Evolutionary conservation across 495 filamentous ascomycete species (phyloP).

Genomic region (Oidiodendron maius): DNA sequence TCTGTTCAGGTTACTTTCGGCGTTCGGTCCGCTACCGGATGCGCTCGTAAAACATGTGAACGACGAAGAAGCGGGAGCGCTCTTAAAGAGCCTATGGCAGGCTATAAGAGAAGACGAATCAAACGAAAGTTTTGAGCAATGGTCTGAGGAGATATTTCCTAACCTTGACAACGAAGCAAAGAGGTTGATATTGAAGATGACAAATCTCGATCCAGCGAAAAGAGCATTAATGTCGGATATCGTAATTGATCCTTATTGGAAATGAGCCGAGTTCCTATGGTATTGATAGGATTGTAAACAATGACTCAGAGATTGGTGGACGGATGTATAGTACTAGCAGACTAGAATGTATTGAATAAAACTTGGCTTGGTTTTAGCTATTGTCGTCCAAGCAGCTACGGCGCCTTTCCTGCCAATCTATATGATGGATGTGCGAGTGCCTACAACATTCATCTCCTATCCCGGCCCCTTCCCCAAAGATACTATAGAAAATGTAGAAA

Average conservation of each 20-base stretch:
- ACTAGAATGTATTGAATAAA: too few relatives aligned
- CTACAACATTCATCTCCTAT: too few relatives aligned
- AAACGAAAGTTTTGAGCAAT: constrained; percentile 21
- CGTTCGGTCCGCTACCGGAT: constrained; percentile 26
- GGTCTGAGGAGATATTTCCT: constrained; percentile 17
- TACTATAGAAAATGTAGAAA: too few relatives aligned
- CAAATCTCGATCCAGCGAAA: constrained; percentile 24
- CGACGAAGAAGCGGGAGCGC: constrained; percentile 21
- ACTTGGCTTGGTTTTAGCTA: too few relatives aligned
- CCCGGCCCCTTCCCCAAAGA: too few relatives aligned
- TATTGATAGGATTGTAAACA: background rate
- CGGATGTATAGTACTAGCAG: too few relatives aligned
- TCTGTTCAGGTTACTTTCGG: constrained; percentile 22
- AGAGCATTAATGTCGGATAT: constrained; percentile 23
- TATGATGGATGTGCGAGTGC: too few relatives aligned
- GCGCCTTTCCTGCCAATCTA: too few relatives aligned
- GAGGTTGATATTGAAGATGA: constrained; percentile 28
- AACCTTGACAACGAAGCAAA: constrained; percentile 10
- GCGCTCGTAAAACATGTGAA: constrained; percentile 25
- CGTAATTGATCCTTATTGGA: background rate
- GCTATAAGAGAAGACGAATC: constrained; percentile 21
- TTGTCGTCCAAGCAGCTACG: too few relatives aligned
- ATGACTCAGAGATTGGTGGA: too few relatives aligned
- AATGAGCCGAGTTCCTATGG: background rate
- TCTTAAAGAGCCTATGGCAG: constrained; percentile 21